Base-by-base conservation (phyloP, 176 grass and related monocot species). In the sorghum (Sorghum bicolor) region DNA sequence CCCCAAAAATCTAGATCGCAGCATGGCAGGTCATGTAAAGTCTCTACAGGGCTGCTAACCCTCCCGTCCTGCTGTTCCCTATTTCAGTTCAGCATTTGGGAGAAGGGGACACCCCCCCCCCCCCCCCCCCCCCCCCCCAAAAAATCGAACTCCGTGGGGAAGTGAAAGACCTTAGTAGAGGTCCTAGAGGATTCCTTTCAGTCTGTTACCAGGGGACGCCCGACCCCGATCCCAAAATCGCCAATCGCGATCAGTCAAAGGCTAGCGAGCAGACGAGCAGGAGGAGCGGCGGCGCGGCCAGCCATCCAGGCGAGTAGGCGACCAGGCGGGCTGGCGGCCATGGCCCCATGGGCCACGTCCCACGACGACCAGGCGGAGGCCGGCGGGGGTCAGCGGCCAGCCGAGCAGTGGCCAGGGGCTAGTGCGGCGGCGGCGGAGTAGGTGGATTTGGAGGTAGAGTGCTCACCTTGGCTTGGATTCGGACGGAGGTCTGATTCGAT, bases 401-500 rank as follows among this genome's bases (percentile, higher is more conserved):
- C 45, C 43, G 43, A 13, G 2, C 11, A 45, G 47, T 2, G 16
- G 17, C 17, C 48, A 22, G 50, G 16, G 19, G 32, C 22, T 19
- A 19, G 10, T 17, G 31, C 44, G 45, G 47, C 73, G 14, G 22
- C 26, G 25, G 67, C 8, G 68, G 8, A 28, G 81, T 26, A 3
- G 16, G n/a, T n/a, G 39, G 29, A 30, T 17, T 29, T 8, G 26
- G 64, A 31, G 45, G 53, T 43, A 9, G 45, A 31, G n/a, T 16
- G 25, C 7, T 78, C 64, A 85, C 83, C 83, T 78, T 31, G 25
- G 74, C 16, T 50, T 24, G 17, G 62, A 58, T 45, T 70, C 41
- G 11, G 47, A 33, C 34, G n/a, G n/a, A 33, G 52, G 52, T 9
- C 19, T 53, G 50, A 53, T 22, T 55, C 52, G 52, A 55, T 55